phyloP scores from a whole-genome alignment of 2,329 filamentous ascomycete species.

The Colletotrichum sp. region DNA sequence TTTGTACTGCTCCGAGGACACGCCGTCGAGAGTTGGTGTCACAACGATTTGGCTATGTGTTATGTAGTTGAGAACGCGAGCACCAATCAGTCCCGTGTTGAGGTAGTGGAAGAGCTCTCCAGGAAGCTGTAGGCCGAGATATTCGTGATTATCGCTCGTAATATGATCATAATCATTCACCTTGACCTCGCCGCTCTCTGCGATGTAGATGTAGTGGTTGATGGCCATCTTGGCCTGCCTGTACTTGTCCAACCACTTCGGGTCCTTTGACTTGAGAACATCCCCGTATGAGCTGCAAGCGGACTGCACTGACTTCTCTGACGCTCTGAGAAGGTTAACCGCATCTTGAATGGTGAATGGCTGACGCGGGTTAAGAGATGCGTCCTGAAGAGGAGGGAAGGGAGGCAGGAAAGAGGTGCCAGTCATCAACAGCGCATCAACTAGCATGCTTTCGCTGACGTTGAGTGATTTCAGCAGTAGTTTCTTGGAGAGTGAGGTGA shows the following conservation, averaged over 20 bases:
- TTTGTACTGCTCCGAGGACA: constrained; percentile 80
- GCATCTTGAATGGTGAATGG: constrained; percentile 74
- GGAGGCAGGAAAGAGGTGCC: constrained; percentile 81
- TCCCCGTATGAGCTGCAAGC: constrained; percentile 83
- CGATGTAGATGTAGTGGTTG: constrained; percentile 85
- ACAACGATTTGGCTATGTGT: constrained; percentile 80
- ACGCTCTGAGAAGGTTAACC: constrained; percentile 75
- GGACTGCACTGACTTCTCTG: constrained; percentile 72
- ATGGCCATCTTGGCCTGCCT: constrained; percentile 85
- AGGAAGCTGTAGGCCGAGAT: constrained; percentile 88
- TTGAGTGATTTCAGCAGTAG: constrained; percentile 72
- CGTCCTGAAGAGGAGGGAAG: constrained; percentile 77
- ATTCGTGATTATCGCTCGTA: constrained; percentile 85
- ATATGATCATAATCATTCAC: constrained; percentile 76
- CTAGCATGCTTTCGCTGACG: constrained; percentile 74
- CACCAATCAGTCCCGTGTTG: constrained; percentile 79
- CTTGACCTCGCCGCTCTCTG: constrained; percentile 76
- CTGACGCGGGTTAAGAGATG: constrained; percentile 57
- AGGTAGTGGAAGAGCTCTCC: constrained; percentile 92
- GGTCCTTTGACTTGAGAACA: constrained; percentile 72
- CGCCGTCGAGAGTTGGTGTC: constrained; percentile 84
- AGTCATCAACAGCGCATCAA: constrained; percentile 82
- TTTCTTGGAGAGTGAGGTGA: constrained; percentile 69
- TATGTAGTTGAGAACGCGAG: constrained; percentile 82
- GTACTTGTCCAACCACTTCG: constrained; percentile 85